These are phyloP conservation scores for Eucalyptus curtisii DNA, from an alignment of 345 rosid genomes.

Conservation along the genomic window DNA sequence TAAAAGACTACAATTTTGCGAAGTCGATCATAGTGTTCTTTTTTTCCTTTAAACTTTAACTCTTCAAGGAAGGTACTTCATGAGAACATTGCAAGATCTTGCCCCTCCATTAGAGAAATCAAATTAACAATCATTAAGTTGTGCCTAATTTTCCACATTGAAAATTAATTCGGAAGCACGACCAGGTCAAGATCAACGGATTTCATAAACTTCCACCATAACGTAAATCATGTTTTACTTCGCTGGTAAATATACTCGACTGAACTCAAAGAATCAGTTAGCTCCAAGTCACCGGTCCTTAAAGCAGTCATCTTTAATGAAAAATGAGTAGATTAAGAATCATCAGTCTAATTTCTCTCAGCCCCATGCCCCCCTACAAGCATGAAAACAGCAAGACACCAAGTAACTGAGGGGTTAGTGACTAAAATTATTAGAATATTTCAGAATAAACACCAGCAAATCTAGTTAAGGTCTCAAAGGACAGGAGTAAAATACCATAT, in stretches of 20 bases:
- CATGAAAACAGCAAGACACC: not conserved
- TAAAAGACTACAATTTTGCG: not conserved
- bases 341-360: not conserved
- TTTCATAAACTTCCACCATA: not conserved
- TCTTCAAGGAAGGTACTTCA: not conserved
- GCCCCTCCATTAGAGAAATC: not conserved
- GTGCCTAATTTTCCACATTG: not conserved
- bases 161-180: not conserved
- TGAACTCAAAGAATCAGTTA: not conserved
- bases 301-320: not conserved
- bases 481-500: not conserved
- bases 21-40: not conserved
- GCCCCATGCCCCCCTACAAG: not conserved
- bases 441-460: not conserved
- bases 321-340: not conserved
- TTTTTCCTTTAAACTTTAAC: not conserved
- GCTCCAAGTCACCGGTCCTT: not conserved
- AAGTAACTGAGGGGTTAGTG: not conserved
- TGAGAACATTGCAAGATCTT: not conserved
- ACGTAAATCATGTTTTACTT: not conserved
- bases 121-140: not conserved
- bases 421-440: not conserved
- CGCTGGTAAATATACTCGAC: not conserved
- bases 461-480: not conserved
- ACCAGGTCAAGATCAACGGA: no score